These are phyloP conservation scores for Sugiyamaella neomexicana DNA, from an alignment of 1,139 yeast species.

Conservation along the genomic window DNA sequence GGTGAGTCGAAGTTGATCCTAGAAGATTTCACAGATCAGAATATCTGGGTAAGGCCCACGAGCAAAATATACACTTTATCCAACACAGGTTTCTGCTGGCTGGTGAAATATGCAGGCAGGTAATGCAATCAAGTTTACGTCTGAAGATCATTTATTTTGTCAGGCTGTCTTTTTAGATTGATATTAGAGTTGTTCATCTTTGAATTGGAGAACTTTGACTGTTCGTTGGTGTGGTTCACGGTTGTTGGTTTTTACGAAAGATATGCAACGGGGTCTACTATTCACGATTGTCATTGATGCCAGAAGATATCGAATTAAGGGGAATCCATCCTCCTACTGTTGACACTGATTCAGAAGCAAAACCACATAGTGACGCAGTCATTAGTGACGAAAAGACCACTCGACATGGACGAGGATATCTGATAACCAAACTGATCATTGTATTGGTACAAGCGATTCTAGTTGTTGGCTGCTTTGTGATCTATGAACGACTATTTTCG, in stretches of 20 bases:
- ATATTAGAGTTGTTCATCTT: neutral
- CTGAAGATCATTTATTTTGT: neutral
- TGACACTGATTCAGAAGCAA: neutral
- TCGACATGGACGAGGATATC: neutral
- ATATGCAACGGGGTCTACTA: too few relatives aligned
- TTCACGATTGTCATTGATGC: neutral
- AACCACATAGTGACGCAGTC: neutral
- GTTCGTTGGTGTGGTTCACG: neutral
- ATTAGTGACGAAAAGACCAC: neutral
- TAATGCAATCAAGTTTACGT: neutral
- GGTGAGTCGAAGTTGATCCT: too few relatives aligned
- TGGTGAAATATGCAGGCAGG: neutral
- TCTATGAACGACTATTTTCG: constrained; percentile 31
- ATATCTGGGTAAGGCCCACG: constrained; percentile 5
- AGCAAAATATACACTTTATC: neutral
- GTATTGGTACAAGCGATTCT: constrained; percentile 22
- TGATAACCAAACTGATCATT: constrained; percentile 12
- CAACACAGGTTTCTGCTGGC: neutral
- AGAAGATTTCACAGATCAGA: neutral
- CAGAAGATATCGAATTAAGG: constrained; percentile 10
- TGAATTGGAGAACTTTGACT: too few relatives aligned
- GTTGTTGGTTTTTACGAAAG: too few relatives aligned
- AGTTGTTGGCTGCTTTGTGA: constrained; percentile 21
- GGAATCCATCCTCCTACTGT: constrained; percentile 3
- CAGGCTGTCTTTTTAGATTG: neutral